These are phyloP conservation scores for Casuarina equisetifolia DNA, from an alignment of 306 rosid species.

Conservation along the genomic window DNA sequence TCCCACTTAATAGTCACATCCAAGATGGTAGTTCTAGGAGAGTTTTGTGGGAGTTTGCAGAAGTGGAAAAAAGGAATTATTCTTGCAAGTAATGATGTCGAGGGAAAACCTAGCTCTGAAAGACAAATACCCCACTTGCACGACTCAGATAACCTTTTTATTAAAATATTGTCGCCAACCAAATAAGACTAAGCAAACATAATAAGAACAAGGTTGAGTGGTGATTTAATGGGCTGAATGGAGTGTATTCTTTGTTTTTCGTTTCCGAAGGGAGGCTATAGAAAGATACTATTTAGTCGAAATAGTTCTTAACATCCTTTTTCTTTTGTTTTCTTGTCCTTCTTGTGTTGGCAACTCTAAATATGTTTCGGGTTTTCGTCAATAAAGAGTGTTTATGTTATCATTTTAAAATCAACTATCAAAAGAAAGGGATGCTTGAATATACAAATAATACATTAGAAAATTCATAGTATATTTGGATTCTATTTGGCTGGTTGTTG, in stretches of 20 bases:
- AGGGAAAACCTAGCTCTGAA: constrained; percentile 8
- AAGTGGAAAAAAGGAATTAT: background rate
- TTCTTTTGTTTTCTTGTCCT: too few species aligned
- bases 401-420: too few species aligned
- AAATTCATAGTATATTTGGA: background rate
- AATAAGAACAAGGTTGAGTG: background rate
- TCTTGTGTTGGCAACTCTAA: too few species aligned
- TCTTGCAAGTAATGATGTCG: constrained; percentile 7
- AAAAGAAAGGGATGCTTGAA: too few species aligned
- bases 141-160: constrained; percentile 17
- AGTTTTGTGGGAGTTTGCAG: background rate
- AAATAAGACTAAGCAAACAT: constrained; percentile 3
- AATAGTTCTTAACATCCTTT: too few species aligned
- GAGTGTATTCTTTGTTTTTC: background rate
- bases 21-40: background rate
- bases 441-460: too few species aligned
- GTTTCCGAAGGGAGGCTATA: too few species aligned
- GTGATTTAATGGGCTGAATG: background rate
- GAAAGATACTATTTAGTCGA: too few species aligned
- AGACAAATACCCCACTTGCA: background rate
- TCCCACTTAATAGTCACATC: background rate
- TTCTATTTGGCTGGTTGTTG: background rate
- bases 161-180: background rate
- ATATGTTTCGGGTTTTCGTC: too few species aligned
- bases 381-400: too few species aligned